These are phyloP conservation scores for Mychonastes homosphaera DNA, from an alignment of 139 green algal species.

Conservation along the genomic window DNA sequence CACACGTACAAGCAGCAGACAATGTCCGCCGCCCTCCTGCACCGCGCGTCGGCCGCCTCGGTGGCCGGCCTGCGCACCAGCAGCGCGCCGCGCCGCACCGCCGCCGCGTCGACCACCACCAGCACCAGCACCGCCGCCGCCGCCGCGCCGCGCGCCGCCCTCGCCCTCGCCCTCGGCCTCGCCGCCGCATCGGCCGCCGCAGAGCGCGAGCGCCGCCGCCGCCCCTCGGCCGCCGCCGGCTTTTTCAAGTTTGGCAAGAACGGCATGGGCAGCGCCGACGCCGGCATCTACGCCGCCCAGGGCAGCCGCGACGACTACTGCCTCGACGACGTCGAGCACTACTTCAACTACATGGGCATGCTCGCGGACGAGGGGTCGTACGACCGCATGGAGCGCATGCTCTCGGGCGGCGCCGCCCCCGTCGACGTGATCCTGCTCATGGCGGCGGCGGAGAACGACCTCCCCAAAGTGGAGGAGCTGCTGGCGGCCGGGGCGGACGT, in stretches of 20 bases:
- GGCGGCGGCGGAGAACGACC: conserved; percentile 73
- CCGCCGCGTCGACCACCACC: no score
- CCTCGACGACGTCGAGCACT: conserved; percentile 75
- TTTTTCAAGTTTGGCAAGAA: conserved; percentile 72
- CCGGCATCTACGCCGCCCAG: conserved; percentile 45
- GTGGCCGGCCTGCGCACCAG: no score
- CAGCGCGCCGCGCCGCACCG: no score
- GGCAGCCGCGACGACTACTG: conserved; percentile 50
- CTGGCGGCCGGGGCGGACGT: conserved; percentile 57
- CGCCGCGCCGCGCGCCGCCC: no score
- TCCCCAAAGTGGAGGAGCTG: conserved; percentile 88
- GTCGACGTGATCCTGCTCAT: conserved; percentile 88
- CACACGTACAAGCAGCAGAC: no score
- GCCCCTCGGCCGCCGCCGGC: no score
- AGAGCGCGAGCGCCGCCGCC: conserved; percentile 12
- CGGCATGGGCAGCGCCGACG: conserved; percentile 24
- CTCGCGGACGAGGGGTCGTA: conserved; percentile 83
- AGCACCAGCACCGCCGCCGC: no score
- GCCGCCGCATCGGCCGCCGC: no score
- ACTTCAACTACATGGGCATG: conserved; percentile 98
- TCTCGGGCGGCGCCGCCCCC: conserved; percentile 65
- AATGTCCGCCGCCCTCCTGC: no score
- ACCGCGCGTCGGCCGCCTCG: no score
- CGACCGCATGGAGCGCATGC: conserved; percentile 68
- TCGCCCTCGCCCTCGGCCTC: no score